phyloP scores from a whole-genome alignment of 78 protist species.

The Mastigamoeba balamuthi region DNA sequence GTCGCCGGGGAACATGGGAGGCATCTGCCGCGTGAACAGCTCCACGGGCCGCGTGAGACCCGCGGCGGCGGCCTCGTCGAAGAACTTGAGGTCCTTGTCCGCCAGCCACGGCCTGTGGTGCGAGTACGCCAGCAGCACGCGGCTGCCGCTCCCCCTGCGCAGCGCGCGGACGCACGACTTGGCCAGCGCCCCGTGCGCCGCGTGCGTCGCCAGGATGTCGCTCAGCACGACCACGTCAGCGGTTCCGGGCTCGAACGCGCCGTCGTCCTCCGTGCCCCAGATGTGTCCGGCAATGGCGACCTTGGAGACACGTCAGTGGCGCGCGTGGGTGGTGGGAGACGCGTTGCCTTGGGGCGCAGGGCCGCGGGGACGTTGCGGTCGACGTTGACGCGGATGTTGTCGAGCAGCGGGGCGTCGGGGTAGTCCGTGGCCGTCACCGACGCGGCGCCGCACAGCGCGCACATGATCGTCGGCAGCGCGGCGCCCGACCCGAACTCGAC shows the following conservation, averaged over 20 bases:
- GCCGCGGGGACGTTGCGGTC: not conserved
- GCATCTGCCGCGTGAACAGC: not conserved
- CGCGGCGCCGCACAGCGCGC: not conserved
- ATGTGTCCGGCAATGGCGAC: no score
- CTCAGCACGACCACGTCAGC: not conserved
- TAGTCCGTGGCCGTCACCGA: not conserved
- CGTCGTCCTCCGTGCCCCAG: no score
- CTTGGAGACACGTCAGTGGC: no score
- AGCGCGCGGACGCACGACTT: no score
- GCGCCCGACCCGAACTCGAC: not conserved
- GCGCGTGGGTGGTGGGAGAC: no score
- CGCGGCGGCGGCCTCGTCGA: not conserved
- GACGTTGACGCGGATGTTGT: not conserved
- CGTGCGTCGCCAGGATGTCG: not conserved
- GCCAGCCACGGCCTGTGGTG: not conserved
- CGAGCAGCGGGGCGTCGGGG: not conserved
- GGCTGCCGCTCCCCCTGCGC: no score
- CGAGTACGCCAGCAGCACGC: not conserved
- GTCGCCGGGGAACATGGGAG: conserved; percentile 4
- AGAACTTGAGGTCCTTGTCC: not conserved
- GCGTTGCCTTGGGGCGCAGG: no score
- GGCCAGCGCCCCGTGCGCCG: not conserved
- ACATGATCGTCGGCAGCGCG: not conserved
- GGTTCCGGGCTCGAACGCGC: no score
- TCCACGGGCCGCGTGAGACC: not conserved